phyloP scores from a whole-genome alignment of 352 stramenopile species.

The Globisporangium solare region DNA sequence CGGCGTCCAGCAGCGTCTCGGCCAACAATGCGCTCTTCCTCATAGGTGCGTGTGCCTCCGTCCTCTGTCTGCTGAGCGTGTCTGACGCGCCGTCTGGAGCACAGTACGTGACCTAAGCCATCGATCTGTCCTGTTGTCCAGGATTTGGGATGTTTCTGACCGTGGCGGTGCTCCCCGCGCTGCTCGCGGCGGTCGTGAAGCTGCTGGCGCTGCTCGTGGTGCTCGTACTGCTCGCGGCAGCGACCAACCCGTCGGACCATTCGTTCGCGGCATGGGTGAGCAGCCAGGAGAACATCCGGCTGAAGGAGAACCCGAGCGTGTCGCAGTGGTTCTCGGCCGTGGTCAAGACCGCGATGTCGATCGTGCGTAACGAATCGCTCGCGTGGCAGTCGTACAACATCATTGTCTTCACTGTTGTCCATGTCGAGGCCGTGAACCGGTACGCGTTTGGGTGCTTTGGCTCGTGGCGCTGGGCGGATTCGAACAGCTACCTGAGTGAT shows the following conservation, averaged over 20 bases:
- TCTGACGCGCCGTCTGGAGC: background rate
- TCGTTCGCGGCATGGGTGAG: slow-evolving; percentile 68
- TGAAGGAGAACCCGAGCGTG: slow-evolving; percentile 32
- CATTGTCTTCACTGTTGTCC: slow-evolving; percentile 58
- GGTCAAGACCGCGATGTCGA: slow-evolving; percentile 62
- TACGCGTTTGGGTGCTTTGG: slow-evolving; percentile 66
- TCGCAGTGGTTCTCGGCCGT: slow-evolving; percentile 67
- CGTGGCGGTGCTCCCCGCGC: slow-evolving; percentile 52
- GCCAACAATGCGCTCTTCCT: slow-evolving; percentile 68
- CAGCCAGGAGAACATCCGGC: slow-evolving; percentile 50
- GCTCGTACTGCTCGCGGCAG: slow-evolving; percentile 23
- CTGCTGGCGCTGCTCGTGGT: slow-evolving; percentile 26
- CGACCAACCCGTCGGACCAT: slow-evolving; percentile 65
- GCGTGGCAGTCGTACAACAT: slow-evolving; percentile 61
- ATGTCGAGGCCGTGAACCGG: slow-evolving; percentile 53
- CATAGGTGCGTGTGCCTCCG: slow-evolving; percentile 35
- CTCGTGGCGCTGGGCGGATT: slow-evolving; percentile 71
- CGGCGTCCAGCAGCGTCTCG: slow-evolving; percentile 20
- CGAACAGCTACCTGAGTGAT: slow-evolving; percentile 30
- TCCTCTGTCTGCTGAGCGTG: background rate
- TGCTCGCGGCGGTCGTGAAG: slow-evolving; percentile 41
- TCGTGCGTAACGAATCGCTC: slow-evolving; percentile 58
- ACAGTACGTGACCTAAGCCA: no score
- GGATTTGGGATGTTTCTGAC: slow-evolving; percentile 71
- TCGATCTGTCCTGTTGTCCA: slow-evolving; percentile 10